Percentiles rank a stretch among this genome's conserved stretches.
Evolutionary conservation across 164 flowering plant species (phyloP).

Genomic region (Annona cherimola): DNA sequence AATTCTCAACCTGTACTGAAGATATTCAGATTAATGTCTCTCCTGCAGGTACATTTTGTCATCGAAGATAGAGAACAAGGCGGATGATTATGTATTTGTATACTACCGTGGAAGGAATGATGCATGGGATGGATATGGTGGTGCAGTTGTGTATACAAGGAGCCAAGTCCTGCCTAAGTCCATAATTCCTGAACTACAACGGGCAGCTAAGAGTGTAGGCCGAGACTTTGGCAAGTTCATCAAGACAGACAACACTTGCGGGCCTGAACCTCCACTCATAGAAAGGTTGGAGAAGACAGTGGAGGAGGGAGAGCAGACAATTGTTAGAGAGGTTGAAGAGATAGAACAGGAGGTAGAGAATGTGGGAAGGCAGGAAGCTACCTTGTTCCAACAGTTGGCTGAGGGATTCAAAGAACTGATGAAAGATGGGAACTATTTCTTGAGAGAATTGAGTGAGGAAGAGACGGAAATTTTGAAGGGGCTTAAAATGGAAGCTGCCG

Average conservation of each 20-base stretch:
- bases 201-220: slow-evolving; percentile 69
- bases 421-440: slow-evolving; percentile 58
- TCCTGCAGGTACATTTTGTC: slow-evolving; percentile 82
- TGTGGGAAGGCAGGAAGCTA: slow-evolving; percentile 63
- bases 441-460: slow-evolving; percentile 57
- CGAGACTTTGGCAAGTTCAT: slow-evolving; percentile 71
- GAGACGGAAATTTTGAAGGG: slow-evolving; percentile 67
- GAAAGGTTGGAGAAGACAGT: slow-evolving; percentile 86
- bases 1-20: background rate
- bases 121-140: slow-evolving; percentile 99
- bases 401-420: slow-evolving; percentile 72
- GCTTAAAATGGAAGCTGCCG: slow-evolving; percentile 78
- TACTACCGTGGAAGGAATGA: slow-evolving; percentile 91
- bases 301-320: slow-evolving; percentile 76
- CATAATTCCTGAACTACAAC: slow-evolving; percentile 77
- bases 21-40: background rate
- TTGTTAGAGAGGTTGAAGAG: slow-evolving; percentile 71
- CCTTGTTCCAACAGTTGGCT: slow-evolving; percentile 50
- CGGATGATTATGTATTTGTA: slow-evolving; percentile 85
- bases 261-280: slow-evolving; percentile 87
- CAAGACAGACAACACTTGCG: slow-evolving; percentile 82
- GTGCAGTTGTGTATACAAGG: slow-evolving; percentile 88
- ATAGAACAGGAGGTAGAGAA: slow-evolving; percentile 58
- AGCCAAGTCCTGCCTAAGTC: slow-evolving; percentile 66
- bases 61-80: slow-evolving; percentile 61